Evolutionary conservation across 768 basidiomycete species (phyloP), one percentile per base, ranked within the genome.

Genomic region (Suillus cothurnatus): DNA sequence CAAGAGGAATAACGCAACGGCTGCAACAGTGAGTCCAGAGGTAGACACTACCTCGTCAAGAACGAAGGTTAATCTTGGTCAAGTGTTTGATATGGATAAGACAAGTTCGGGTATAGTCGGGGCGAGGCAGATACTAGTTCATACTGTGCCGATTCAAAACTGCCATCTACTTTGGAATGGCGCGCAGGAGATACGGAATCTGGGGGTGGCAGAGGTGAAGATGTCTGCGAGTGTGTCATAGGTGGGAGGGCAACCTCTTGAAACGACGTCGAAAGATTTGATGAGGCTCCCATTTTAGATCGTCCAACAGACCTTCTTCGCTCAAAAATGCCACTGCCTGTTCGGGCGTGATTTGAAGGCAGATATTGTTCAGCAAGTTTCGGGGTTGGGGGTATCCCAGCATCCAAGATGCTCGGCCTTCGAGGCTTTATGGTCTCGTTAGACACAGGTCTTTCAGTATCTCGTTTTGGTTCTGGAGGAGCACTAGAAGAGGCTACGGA

Each of bases 81-180:
- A 63, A 85, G 72, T 32, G 75, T 78, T 74, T 84, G 81, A 71
- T 88, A 88, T 26, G 89, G 88, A 72, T 88, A 88, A 66, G 82
- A 78, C 67, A 88, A 79, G 69, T 73, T 80, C 68, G 69, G 69
- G 64, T 66, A 76, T 73, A 69, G 78, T 77, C 76, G 82, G 82
- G 47, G 88, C 26, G 70, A 81, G 28, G 85, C 83, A 28, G 50
- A 52, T 36, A 89, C 82, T 43, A 88, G 83, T 76, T 91, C 90
- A 70, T 89, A 90, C 70, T 89, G 87, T 19, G 87, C 86, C 17
- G 78, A 81, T 69, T 92, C 89, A 64, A 88, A 82, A 71, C 86
- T 88, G 43, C 82, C 81, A 58, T 78, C 80, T 64, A 64, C 59
- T 19, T 71, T 64, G 39, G 72, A 70, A 62, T 69, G 66, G 68